Conservation (phyloP, 768 basidiomycete species). For the Termitomyces sp. region DNA sequence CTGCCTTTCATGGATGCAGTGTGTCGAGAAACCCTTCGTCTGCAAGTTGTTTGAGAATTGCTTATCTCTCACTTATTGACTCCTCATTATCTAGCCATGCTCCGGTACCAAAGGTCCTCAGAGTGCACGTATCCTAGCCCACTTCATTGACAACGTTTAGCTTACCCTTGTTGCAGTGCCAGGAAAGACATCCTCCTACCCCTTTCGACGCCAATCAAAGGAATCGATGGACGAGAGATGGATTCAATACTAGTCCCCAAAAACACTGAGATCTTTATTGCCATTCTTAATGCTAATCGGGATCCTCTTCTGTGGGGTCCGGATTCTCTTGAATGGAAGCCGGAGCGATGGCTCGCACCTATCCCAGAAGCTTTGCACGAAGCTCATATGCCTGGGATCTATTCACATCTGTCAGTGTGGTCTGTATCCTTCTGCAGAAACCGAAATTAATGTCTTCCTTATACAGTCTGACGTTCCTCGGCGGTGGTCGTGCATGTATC, state of each 20-base stretch:
- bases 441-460: background rate
- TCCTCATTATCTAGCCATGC: background rate
- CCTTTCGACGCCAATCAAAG: background rate
- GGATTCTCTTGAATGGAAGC: too few relatives aligned
- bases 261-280: too few relatives aligned
- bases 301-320: too few relatives aligned
- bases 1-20: constrained; percentile 2
- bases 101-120: background rate
- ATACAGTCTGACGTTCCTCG: background rate
- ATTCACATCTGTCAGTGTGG: background rate
- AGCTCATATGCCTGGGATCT: background rate
- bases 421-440: background rate
- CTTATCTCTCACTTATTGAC: background rate
- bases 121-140: background rate
- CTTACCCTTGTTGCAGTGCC: background rate
- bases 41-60: background rate
- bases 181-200: background rate
- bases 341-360: background rate
- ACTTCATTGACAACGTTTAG: too few relatives aligned
- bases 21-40: background rate
- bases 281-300: too few relatives aligned
- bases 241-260: background rate
- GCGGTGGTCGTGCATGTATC: background rate
- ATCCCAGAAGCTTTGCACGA: background rate
- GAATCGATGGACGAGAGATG: background rate